These are phyloP conservation scores for Erythrophleum ivorense DNA, from an alignment of 331 rosid genomes.

Conservation along the genomic window DNA sequence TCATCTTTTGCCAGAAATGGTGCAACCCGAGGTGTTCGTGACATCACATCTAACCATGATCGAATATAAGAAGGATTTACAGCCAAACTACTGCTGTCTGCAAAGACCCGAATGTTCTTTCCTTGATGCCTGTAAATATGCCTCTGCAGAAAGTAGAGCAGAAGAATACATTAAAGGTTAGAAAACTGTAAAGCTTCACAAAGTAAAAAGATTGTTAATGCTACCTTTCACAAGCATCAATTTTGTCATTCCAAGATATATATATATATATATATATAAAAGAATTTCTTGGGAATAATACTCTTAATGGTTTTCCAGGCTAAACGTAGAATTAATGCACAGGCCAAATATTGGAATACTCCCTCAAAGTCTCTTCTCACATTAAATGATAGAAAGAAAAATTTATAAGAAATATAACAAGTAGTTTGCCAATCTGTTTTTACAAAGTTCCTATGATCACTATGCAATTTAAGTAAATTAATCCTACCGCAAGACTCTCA, in stretches of 20 bases:
- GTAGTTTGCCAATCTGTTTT: background rate
- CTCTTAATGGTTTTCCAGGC: background rate
- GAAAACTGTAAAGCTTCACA: background rate
- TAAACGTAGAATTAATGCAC: conserved; percentile 1
- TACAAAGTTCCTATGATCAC: conserved; percentile 5
- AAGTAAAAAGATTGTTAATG: conserved; percentile 15
- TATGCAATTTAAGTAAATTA: conserved; percentile 19
- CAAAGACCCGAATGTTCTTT: conserved; percentile 76
- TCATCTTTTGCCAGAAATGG: conserved; percentile 89
- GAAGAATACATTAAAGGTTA: conserved; percentile 37
- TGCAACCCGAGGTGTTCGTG: conserved; percentile 92
- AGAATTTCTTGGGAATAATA: conserved; percentile 5
- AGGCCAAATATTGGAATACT: conserved; percentile 13
- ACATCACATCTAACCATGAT: conserved; percentile 88
- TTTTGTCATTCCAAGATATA: background rate
- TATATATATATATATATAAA: too few relatives aligned
- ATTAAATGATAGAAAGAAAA: conserved; percentile 12
- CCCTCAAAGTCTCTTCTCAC: background rate
- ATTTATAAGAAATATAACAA: background rate
- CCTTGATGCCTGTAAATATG: conserved; percentile 91
- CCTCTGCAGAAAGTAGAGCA: conserved; percentile 65
- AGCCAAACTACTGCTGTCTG: conserved; percentile 83
- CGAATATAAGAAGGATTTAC: conserved; percentile 88
- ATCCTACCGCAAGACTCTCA: conserved; percentile 93
- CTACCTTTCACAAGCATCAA: conserved; percentile 2